These are phyloP conservation scores for Nigrospora osmanthi DNA, from an alignment of 2,329 filamentous ascomycete species.

Conservation along the genomic window DNA sequence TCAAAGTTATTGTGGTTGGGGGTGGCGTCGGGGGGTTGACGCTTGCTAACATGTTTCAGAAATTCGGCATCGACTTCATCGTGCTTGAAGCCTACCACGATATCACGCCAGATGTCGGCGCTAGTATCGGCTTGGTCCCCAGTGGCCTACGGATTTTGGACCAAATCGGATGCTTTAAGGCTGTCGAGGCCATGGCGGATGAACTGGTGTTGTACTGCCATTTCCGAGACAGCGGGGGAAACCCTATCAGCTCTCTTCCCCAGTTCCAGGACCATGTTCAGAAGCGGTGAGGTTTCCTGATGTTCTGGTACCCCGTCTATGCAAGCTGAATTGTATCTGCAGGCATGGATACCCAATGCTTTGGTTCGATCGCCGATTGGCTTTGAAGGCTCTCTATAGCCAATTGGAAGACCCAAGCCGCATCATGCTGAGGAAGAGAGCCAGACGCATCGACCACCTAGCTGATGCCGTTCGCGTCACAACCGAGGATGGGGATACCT, in stretches of 20 bases:
- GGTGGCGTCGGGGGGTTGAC: conserved; percentile 39
- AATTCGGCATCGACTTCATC: conserved; percentile 36
- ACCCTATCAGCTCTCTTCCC: no score
- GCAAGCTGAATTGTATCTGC: not conserved
- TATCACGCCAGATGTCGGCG: conserved; percentile 37
- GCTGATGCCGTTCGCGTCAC: conserved; percentile 19
- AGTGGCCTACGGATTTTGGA: conserved; percentile 37
- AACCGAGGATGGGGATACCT: conserved; percentile 19
- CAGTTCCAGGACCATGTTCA: no score
- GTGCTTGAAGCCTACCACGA: conserved; percentile 34
- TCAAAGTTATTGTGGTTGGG: conserved; percentile 38
- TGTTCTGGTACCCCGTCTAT: not conserved
- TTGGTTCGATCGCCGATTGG: conserved; percentile 26
- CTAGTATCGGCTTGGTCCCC: conserved; percentile 35
- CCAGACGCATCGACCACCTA: conserved; percentile 16
- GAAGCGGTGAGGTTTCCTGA: no score
- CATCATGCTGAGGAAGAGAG: conserved; percentile 18
- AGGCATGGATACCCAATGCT: conserved; percentile 23
- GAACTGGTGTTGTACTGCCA: no score
- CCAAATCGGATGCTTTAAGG: conserved; percentile 34
- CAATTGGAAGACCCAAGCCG: conserved; percentile 23
- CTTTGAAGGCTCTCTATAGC: conserved; percentile 25
- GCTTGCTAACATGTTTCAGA: conserved; percentile 36
- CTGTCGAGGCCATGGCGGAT: conserved; percentile 6
- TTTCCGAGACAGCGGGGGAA: no score